Conservation (phyloP, 306 rosid species). For the Prunus campanulata region DNA sequence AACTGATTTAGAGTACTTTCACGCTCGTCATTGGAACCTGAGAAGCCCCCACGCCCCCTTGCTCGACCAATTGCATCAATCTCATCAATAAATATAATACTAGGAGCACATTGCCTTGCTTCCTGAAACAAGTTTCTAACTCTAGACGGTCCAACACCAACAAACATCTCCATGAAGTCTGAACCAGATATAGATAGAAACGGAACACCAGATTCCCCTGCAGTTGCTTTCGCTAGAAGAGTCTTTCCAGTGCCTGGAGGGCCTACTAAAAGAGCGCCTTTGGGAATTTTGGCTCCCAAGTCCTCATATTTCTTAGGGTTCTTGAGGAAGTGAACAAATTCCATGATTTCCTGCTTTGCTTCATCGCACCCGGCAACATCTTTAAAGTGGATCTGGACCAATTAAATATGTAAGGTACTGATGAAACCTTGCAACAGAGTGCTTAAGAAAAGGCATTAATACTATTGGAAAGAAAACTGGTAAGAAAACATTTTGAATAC, state of each 20-base stretch:
- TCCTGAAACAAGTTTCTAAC: constrained; percentile 95
- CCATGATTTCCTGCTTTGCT: constrained; percentile 96
- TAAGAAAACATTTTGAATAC: not conserved
- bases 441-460: not conserved
- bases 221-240: constrained; percentile 95
- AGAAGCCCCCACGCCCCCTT: constrained; percentile 92
- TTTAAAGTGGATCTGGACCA: constrained; percentile 66
- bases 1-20: constrained; percentile 95
- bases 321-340: constrained; percentile 95
- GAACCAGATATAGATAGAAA: constrained; percentile 95
- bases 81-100: constrained; percentile 93
- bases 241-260: constrained; percentile 99
- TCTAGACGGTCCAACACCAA: constrained; percentile 96
- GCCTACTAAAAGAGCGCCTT: constrained; percentile 94
- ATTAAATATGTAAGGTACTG: constrained; percentile 4
- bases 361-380: constrained; percentile 99
- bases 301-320: constrained; percentile 91
- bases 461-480: not conserved
- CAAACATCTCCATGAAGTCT: constrained; percentile 96
- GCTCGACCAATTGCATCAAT: constrained; percentile 98
- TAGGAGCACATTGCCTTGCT: constrained; percentile 95
- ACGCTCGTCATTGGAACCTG: constrained; percentile 91
- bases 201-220: constrained; percentile 96
- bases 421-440: constrained; percentile 5
- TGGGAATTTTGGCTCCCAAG: constrained; percentile 93